Conservation (phyloP, 2,329 filamentous ascomycete species). For the Microdochium paspali region DNA sequence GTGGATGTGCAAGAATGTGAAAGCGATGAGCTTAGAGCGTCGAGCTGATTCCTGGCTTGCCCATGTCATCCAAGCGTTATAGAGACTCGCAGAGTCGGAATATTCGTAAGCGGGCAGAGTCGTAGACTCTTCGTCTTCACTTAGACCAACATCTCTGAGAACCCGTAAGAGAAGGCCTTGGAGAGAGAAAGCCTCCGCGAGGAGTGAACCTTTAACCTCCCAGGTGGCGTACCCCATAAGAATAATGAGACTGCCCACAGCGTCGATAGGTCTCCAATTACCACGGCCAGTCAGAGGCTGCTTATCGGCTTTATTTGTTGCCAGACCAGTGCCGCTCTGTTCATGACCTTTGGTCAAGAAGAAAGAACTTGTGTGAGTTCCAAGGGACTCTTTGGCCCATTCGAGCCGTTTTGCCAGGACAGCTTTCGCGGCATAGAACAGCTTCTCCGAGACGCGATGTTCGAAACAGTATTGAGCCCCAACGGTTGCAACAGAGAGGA, state of each 20-base stretch:
- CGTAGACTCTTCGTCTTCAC: constrained; percentile 12
- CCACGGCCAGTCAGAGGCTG: background rate
- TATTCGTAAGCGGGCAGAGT: background rate
- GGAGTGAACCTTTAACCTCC: constrained; percentile 20
- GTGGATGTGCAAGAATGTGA: constrained; percentile 27
- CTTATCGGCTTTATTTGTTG: background rate
- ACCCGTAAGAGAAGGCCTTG: constrained; percentile 23
- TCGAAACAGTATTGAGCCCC: constrained; percentile 29
- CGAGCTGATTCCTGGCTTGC: constrained; percentile 19
- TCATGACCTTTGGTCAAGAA: constrained; percentile 10
- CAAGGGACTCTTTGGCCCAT: constrained; percentile 12
- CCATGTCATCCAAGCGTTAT: constrained; percentile 20
- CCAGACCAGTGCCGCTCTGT: background rate
- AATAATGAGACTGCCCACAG: constrained; percentile 21
- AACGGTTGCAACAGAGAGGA: constrained; percentile 21
- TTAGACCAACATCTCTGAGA: constrained; percentile 21
- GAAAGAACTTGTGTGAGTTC: constrained; percentile 13
- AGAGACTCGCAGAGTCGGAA: constrained; percentile 2
- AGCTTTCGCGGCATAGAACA: constrained; percentile 22
- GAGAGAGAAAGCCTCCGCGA: constrained; percentile 23
- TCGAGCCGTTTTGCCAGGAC: constrained; percentile 20
- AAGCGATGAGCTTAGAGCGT: constrained; percentile 25
- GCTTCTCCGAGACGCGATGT: constrained; percentile 19
- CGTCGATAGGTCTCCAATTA: constrained; percentile 20
- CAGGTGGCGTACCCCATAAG: constrained; percentile 29